Conservation (phyloP, 805 yeast species). For the Candida sanyiensis region DNA sequence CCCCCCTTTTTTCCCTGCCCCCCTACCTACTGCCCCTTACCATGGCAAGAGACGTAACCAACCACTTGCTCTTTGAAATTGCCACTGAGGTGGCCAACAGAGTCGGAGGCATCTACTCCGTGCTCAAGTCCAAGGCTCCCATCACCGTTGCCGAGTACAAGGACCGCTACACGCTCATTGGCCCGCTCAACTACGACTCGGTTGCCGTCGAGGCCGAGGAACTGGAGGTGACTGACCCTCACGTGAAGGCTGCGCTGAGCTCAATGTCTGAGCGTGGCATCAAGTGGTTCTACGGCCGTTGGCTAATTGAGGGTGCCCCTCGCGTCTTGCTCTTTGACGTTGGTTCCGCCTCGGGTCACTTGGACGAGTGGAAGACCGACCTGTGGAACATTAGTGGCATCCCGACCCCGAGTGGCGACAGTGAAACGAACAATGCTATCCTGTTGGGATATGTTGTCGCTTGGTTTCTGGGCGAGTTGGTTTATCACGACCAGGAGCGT, state of each 20-base stretch:
- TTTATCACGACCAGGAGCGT: conserved; percentile 73
- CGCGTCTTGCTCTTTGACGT: conserved; percentile 84
- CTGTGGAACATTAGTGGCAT: conserved; percentile 88
- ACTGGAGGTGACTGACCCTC: conserved; percentile 49
- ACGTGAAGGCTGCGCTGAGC: conserved; percentile 57
- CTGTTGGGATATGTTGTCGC: conserved; percentile 89
- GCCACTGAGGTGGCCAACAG: conserved; percentile 98
- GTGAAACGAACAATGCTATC: conserved; percentile 88
- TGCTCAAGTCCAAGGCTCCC: conserved; percentile 92
- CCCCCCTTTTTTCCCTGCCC: too few relatives aligned
- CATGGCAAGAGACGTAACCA: conserved; percentile 80
- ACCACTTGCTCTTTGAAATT: conserved; percentile 84
- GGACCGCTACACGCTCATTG: conserved; percentile 78
- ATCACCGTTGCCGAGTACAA: conserved; percentile 91
- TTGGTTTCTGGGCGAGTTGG: conserved; percentile 94
- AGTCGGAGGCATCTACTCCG: conserved; percentile 97
- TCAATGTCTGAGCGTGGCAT: conserved; percentile 82
- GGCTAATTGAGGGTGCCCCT: conserved; percentile 98
- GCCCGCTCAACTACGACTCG: conserved; percentile 72
- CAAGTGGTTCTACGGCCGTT: conserved; percentile 80
- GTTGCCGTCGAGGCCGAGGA: conserved; percentile 83
- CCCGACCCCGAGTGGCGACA: conserved; percentile 87
- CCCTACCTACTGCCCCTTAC: too few relatives aligned
- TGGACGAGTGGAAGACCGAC: conserved; percentile 93
- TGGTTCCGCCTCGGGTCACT: conserved; percentile 59